Base-by-base conservation (phyloP, 306 rosid genomes). In the Medicago lupulina region DNA sequence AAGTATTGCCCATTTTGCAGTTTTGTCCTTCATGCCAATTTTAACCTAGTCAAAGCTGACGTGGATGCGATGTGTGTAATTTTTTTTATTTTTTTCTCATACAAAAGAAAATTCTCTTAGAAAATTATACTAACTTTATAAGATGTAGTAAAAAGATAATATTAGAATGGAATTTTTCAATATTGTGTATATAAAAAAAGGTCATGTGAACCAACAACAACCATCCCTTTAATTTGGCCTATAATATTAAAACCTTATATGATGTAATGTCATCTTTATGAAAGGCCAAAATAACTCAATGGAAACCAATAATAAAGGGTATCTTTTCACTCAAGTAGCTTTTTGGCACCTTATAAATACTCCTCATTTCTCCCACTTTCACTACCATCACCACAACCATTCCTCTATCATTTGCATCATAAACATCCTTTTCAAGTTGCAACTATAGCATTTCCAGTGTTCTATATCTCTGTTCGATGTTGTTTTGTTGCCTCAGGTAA, bases 261-360 rank as follows among this genome's bases (percentile, higher is more conserved):
- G 62, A 55, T 55, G 21, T 19, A 10, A 36, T 58, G 16, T 16
- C 7, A 58, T 4, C 19, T 55, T 18, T 9, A 4, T 55, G 61
- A 18, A 57, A 55, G n/a, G 31, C 0, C 15, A 57, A 57, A 9
- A 57, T 57, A 57, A 57, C 34, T 21, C 9, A 63, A 25, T 16
- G 23, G 59, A 53, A 63, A 60, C 74, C 73, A n/a, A n/a, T n/a
- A 51, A 54, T 64, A 74, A 39, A 15, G 11, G 57, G 79, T n/a
- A 23, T 49, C 59, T 82, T 86, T 70, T 76, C 75, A 76, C 13
- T 36, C 25, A 53, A 59, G 75, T 81, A 59, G 68, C 74, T 38
- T 85, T 87, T 80, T 79, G 83, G 85, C 82, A 15, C 59, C 86
- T 90, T 53, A 53, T 92, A 92, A 88, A 92, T 95, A 90, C 92